phyloP scores from a whole-genome alignment of 2,329 filamentous ascomycete genomes.

The Colletotrichum nymphaeae region DNA sequence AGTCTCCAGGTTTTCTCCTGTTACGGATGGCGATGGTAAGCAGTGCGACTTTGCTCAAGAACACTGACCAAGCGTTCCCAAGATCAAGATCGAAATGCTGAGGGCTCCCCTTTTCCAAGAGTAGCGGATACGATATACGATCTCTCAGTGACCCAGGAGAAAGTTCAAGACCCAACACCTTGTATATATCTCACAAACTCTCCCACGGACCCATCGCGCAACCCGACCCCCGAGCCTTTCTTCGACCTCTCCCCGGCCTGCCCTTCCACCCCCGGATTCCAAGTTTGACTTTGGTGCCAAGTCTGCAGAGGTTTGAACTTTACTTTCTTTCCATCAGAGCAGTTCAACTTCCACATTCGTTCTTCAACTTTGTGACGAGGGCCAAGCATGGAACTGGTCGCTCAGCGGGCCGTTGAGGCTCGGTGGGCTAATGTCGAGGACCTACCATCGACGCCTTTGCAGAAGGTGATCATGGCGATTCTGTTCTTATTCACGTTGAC shows the following conservation, averaged over 20 bases:
- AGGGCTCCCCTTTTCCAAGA: neutral
- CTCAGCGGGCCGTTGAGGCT: constrained; percentile 3
- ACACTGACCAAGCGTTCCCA: neutral
- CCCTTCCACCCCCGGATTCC: neutral
- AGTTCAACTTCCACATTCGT: neutral
- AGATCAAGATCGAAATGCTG: neutral
- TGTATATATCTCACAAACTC: constrained; percentile 15
- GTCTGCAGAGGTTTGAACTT: neutral
- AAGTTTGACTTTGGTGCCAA: constrained; percentile 1
- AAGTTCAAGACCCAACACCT: neutral
- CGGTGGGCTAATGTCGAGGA: constrained; percentile 38
- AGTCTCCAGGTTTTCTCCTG: neutral
- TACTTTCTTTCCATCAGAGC: neutral
- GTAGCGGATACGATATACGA: neutral
- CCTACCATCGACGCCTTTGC: constrained; percentile 46
- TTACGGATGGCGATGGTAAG: neutral
- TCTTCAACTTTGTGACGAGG: neutral
- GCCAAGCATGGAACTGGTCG: neutral
- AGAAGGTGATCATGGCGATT: constrained; percentile 43
- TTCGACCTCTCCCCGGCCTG: neutral
- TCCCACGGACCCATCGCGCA: constrained; percentile 1
- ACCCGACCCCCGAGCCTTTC: neutral
- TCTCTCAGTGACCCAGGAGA: neutral
- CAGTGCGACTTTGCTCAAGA: neutral
- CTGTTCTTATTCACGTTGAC: constrained; percentile 45